Evolutionary conservation across 768 basidiomycete species (phyloP), one percentile per base, ranked within the genome.

Genomic region (Strobilomyces echinocephalus): DNA sequence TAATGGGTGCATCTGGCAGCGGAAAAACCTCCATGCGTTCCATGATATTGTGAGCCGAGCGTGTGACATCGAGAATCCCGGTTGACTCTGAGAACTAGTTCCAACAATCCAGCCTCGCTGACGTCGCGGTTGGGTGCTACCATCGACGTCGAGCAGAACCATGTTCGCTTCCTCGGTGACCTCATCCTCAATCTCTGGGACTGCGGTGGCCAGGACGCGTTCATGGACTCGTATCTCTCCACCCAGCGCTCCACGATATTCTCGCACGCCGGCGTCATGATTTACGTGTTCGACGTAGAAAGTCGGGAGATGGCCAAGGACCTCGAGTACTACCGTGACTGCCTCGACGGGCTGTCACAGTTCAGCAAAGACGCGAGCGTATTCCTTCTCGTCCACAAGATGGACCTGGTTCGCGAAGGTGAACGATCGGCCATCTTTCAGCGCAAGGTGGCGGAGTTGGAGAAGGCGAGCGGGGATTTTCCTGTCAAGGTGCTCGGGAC

Each of bases 1-100:
- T 98, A 56, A 99, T 99, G 97, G 97, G 97, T 60, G 93, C 94
- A 64, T 92, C 90, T 20, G 91, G 91, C 58, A 91, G 90, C 64
- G 89, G 89, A 52, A 92, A 91, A 77, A 97, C 95, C 11, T 98
- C 95, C 6, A 99, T 99, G 97, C 83, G 97, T 50, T 95, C 94
- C 26, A 87, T 99, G 71, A 98, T 99, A 67, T 99, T 99, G 93
- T 95, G 73, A 75, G 91, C 74, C 46, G 12, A 34, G 18, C 16
- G 34, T 33, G 11, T 8, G 34, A 45, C 46, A 42, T 49, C 55
- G 16, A 42, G 48, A 46, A 36, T 41, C 40, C 52, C 34, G 50
- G 48, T 21, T 47, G 20, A 57, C 55, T 64, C 21, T 52, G 46
- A 47, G 46, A 46, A 42, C 21, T 63, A 95, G 93, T 69, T 92